Evolutionary conservation across 2,329 filamentous ascomycete species (phyloP), one percentile per base, ranked within the genome.

Genomic region (Diplodia sapinea): DNA sequence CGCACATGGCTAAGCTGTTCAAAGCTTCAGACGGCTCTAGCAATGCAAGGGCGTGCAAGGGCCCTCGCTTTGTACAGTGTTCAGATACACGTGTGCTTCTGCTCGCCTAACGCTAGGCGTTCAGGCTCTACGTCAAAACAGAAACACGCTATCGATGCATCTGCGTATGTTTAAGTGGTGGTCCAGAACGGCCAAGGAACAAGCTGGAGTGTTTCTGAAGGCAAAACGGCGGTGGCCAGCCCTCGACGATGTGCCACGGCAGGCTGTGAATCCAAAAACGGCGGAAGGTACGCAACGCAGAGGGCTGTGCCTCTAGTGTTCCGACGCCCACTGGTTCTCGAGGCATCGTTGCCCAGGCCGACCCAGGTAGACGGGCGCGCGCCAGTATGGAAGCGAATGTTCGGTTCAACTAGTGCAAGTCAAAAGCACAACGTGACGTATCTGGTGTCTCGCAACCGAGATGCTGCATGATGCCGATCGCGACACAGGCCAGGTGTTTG

Each of bases 381-480:
- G 29, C 9, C 38, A 23, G 57, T 51, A 62, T 33, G 33, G 43
- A 15, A 8, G 29, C 20, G 12, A 17, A 47, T 63, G 47, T 50
- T 38, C 36, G 20, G 17, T 26, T 50, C 50, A 49, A 38, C n/a
- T 23, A 12, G 26, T 7, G 55, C 23, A 33, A 49, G 31, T 33
- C 4, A 33, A 56, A 26, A 33, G 33, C n/a, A n/a, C 54, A n/a
- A 23, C 38, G 57, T 61, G 57, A 59, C 55, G 55, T 43, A 47
- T 17, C n/a, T 13, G 47, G 40, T 33, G 9, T 9, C 8, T 17
- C 29, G 20, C 57, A 50, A 49, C 20, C 17, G 23, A 51, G 43
- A 23, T 40, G 47, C 43, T 38, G 59, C 57, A 61, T n/a, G 57
- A 43, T 43, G 57, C 2, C 57, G 57, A 63, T 51, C 59, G 33